Evolutionary conservation across 2,329 filamentous ascomycete genomes (phyloP).

Genomic region (Onygenales sp.): DNA sequence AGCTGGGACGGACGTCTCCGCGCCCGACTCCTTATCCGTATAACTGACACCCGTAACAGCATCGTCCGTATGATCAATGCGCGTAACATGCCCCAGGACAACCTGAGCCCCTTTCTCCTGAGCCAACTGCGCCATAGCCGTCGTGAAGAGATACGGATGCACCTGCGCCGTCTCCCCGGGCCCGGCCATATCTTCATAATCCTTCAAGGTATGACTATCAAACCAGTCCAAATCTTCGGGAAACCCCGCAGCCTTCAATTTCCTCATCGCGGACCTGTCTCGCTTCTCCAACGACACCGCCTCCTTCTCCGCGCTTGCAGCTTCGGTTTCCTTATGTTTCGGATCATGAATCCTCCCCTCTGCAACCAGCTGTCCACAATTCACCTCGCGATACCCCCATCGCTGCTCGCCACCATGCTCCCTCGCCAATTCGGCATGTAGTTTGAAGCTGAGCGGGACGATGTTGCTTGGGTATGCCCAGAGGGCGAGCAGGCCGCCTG

Average conservation of each 20-base stretch:
- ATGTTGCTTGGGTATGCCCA: conserved; percentile 86
- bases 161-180: conserved; percentile 81
- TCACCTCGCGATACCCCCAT: conserved; percentile 80
- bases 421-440: conserved; percentile 75
- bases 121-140: conserved; percentile 68
- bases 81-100: conserved; percentile 57
- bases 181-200: conserved; percentile 77
- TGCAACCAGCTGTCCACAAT: conserved; percentile 59
- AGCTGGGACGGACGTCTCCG: conserved; percentile 43
- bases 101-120: conserved; percentile 59
- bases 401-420: conserved; percentile 66
- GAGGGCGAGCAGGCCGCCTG: conserved; percentile 76
- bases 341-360: conserved; percentile 32
- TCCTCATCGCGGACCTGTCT: conserved; percentile 40
- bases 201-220: conserved; percentile 52
- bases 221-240: conserved; percentile 82
- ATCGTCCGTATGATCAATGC: conserved; percentile 48
- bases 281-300: conserved; percentile 49
- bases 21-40: conserved; percentile 40
- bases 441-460: conserved; percentile 72
- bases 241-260: conserved; percentile 50
- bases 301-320: conserved; percentile 19
- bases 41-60: conserved; percentile 57
- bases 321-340: conserved; percentile 7
- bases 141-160: conserved; percentile 86